These are phyloP conservation scores for Eruca vesicaria DNA, from an alignment of 441 rosid species.

Conservation along the genomic window DNA sequence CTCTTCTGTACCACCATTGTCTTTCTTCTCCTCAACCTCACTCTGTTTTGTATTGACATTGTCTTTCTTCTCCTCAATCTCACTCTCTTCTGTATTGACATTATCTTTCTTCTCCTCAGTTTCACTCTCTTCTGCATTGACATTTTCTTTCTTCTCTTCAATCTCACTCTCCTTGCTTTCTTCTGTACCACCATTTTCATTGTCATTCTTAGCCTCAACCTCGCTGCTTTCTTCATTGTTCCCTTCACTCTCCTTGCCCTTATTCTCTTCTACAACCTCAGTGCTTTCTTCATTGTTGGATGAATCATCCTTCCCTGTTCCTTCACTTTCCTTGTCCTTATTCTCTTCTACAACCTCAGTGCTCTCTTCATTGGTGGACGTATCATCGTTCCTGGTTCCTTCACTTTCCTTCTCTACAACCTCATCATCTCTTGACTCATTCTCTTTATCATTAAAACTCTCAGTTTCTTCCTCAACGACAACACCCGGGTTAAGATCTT, in stretches of 20 bases:
- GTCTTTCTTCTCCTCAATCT: background rate
- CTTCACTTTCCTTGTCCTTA: conserved; percentile 22
- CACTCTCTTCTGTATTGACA: background rate
- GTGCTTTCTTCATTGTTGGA: background rate
- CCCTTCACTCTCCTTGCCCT: conserved; percentile 21
- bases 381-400: conserved; percentile 24
- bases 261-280: background rate
- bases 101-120: background rate
- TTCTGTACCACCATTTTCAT: background rate
- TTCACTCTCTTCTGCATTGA: conserved; percentile 1
- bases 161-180: background rate
- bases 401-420: conserved; percentile 26
- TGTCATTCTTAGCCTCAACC: background rate
- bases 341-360: conserved; percentile 21
- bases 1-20: background rate
- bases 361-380: background rate
- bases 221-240: conserved; percentile 1
- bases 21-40: conserved; percentile 7
- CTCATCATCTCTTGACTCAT: background rate
- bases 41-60: background rate
- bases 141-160: background rate
- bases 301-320: conserved; percentile 21
- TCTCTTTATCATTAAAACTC: conserved; percentile 17
- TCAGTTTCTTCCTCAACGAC: conserved; percentile 36
- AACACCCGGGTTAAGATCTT: conserved; percentile 46